Conservation (phyloP, 352 stramenopile genomes). For the Phytophthora chlamydospora region DNA sequence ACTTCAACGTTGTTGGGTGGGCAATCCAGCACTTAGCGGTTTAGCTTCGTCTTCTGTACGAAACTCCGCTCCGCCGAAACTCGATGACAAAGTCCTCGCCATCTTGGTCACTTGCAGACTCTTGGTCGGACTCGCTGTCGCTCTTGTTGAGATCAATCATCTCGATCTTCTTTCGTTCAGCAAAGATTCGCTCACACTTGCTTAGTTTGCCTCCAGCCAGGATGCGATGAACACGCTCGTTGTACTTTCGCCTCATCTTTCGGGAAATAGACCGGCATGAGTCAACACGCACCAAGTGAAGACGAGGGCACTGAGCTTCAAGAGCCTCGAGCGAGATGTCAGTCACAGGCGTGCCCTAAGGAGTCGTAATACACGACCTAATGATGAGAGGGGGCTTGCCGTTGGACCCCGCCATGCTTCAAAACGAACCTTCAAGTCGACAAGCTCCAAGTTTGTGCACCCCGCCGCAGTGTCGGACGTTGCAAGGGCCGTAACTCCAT, state of each 20-base stretch:
- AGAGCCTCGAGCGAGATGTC: constrained; percentile 50
- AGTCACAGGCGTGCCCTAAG: constrained; percentile 58
- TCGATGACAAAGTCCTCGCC: constrained; percentile 31
- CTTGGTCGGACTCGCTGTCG: constrained; percentile 39
- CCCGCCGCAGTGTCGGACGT: constrained; percentile 22
- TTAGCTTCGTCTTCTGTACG: constrained; percentile 23
- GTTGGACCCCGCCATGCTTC: no score
- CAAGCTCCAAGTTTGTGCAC: constrained; percentile 49
- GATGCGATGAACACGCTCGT: constrained; percentile 26
- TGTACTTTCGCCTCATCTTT: constrained; percentile 50
- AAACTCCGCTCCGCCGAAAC: constrained; percentile 12
- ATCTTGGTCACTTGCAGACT: constrained; percentile 32
- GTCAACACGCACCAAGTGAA: constrained; percentile 70
- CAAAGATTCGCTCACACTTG: constrained; percentile 45
- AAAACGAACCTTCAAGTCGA: constrained; percentile 66
- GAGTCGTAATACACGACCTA: background rate
- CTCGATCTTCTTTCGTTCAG: constrained; percentile 43
- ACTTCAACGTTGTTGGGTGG: background rate
- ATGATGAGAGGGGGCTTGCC: background rate
- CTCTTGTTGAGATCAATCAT: constrained; percentile 42
- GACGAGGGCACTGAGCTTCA: constrained; percentile 39
- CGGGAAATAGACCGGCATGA: constrained; percentile 73
- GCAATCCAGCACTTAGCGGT: background rate
- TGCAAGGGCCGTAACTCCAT: constrained; percentile 47
- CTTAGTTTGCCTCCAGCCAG: constrained; percentile 25